These are phyloP conservation scores for Hypoxylon sp. DNA, from an alignment of 2,329 filamentous ascomycete genomes.

Conservation along the genomic window DNA sequence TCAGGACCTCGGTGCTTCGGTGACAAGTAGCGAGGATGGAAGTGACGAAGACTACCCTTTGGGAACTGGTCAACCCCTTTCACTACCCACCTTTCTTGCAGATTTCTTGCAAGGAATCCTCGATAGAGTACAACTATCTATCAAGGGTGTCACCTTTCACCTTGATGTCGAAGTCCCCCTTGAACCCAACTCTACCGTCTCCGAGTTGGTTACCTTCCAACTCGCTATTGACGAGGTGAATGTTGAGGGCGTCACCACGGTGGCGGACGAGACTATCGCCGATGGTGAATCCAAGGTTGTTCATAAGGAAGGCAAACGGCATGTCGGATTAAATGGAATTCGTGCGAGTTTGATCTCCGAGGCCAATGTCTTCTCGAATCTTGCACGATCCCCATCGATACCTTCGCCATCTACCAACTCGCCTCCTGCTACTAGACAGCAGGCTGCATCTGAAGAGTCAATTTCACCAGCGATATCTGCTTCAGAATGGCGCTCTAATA, in stretches of 20 bases:
- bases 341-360: constrained; percentile 76
- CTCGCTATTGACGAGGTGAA: constrained; percentile 73
- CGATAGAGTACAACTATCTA: constrained; percentile 75
- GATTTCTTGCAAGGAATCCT: constrained; percentile 80
- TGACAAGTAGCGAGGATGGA: constrained; percentile 70
- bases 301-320: constrained; percentile 73
- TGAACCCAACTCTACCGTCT: constrained; percentile 59
- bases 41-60: constrained; percentile 70
- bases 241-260: constrained; percentile 73
- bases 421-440: constrained; percentile 52
- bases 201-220: constrained; percentile 72
- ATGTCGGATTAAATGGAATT: constrained; percentile 72
- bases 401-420: constrained; percentile 68
- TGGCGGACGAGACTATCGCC: constrained; percentile 45
- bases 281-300: constrained; percentile 54
- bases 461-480: constrained; percentile 34
- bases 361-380: constrained; percentile 71
- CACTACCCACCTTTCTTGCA: constrained; percentile 77
- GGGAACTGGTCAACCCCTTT: constrained; percentile 78
- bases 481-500: constrained; percentile 49
- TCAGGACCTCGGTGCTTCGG: constrained; percentile 71
- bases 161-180: constrained; percentile 71
- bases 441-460: constrained; percentile 45
- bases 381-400: constrained; percentile 69
- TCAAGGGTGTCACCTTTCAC: constrained; percentile 74